Base-by-base conservation (phyloP, 2,329 filamentous ascomycete genomes). In the Gyromitra esculenta region DNA sequence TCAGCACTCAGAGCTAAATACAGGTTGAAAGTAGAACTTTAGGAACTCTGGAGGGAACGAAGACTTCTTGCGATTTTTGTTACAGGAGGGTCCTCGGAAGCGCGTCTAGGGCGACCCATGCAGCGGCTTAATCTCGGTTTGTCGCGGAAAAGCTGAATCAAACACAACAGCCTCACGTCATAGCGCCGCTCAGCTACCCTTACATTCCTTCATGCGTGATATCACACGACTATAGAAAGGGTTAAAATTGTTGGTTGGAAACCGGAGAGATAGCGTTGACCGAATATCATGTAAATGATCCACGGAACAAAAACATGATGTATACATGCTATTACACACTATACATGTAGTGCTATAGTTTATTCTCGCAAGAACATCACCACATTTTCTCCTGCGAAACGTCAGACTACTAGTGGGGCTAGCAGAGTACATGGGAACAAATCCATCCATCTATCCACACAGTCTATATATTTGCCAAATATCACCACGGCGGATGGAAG, bases 401-500 rank as follows among this genome's bases (percentile, higher is more conserved):
- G 9, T n/a, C 50, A 57, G 50, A 41, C 37, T 21, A 35, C 13
- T 18, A 25, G 39, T 37, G 11, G 13, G 25, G 41, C 9, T 21
- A 21, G 48, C 54, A 45, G 39, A 39, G 15, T 71, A 71, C 45
- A 74, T 54, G 43, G 25, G 45, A 48, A 48, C 41, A 63, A 21
- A 67, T 15, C 45, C 21, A 65, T 65, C 45, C 59, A 39, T 60
- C 60, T 59, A 57, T 52, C 45, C 67, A 68, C 60, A 39, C 31
- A 41, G 37, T 74, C 35, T 69, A 69, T 4, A 70, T 50, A 48
- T 43, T 45, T 59, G 21, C 52, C 52, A 69, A 48, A 13, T 39
- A 64, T 54, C 65, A 75, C 72, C 72, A 75, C 5, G 72, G 72
- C 18, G 72, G 72, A 41, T 75, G 59, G 43, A 75, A 75, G 21